Evolutionary conservation across 257 asterid genomes (phyloP).

Genomic region (Nicotiana sylvestris): DNA sequence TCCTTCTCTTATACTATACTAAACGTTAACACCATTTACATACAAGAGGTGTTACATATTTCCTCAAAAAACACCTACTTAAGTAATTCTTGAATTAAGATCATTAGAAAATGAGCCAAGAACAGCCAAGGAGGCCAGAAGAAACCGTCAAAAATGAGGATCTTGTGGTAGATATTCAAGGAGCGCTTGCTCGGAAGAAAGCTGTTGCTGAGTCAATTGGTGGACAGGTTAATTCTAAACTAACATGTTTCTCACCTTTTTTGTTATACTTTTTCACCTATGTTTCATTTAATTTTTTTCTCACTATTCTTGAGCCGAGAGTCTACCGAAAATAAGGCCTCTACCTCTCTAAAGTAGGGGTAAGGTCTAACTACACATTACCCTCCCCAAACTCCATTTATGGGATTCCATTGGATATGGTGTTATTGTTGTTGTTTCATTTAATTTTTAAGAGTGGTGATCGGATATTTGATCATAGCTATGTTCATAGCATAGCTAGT

Average conservation of each 20-base stretch:
- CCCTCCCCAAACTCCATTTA: too few relatives aligned
- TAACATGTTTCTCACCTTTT: background rate
- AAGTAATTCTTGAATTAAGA: background rate
- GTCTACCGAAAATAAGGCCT: too few relatives aligned
- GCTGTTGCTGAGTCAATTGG: slow-evolving; percentile 15
- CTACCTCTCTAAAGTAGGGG: too few relatives aligned
- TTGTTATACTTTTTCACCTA: background rate
- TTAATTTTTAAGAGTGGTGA: background rate
- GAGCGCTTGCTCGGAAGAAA: background rate
- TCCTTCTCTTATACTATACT: background rate
- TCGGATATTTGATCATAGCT: background rate
- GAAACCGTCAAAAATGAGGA: slow-evolving; percentile 8
- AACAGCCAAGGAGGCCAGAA: slow-evolving; percentile 33
- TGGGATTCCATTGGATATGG: too few relatives aligned
- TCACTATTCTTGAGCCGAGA: too few relatives aligned
- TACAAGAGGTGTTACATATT: background rate
- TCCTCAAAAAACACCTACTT: background rate
- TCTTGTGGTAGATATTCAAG: background rate
- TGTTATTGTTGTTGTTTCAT: too few relatives aligned
- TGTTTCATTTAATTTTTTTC: background rate
- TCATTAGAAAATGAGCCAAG: slow-evolving; percentile 44
- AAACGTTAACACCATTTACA: background rate
- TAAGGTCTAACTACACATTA: too few relatives aligned
- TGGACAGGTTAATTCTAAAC: slow-evolving; percentile 16
- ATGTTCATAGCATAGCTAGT: too few relatives aligned